These are phyloP conservation scores for Venustampulla echinocandica DNA, from an alignment of 495 filamentous ascomycete species.

Conservation along the genomic window DNA sequence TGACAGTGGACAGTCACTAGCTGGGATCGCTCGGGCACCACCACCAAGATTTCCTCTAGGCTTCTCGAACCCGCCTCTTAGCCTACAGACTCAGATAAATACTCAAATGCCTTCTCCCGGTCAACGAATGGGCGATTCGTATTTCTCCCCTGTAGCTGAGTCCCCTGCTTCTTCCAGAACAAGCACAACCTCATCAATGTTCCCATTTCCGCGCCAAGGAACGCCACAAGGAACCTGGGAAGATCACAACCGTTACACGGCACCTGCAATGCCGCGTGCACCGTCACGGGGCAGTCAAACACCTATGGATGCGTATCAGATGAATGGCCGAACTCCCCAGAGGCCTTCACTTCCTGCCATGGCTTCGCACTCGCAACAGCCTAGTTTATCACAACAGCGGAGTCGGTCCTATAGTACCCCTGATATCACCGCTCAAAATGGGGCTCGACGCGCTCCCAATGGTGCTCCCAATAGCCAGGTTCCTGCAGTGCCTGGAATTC, in stretches of 20 bases:
- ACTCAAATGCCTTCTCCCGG: slow-evolving; percentile 30
- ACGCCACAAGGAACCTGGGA: slow-evolving; percentile 53
- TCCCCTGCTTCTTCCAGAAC: slow-evolving; percentile 77
- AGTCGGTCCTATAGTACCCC: slow-evolving; percentile 56
- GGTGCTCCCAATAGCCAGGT: slow-evolving; percentile 26
- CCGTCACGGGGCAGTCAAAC: slow-evolving; percentile 69
- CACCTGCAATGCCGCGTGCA: slow-evolving; percentile 72
- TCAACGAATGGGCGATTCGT: slow-evolving; percentile 52
- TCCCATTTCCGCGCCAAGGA: slow-evolving; percentile 69
- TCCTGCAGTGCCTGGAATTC: slow-evolving; percentile 48
- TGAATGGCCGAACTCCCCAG: slow-evolving; percentile 59
- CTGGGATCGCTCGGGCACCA: slow-evolving; percentile 40
- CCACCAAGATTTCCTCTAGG: slow-evolving; percentile 62
- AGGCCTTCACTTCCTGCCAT: slow-evolving; percentile 79
- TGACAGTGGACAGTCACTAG: slow-evolving; percentile 51
- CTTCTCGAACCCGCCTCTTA: slow-evolving; percentile 49
- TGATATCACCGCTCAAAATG: slow-evolving; percentile 42
- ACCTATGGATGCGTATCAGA: slow-evolving; percentile 46
- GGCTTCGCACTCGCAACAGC: slow-evolving; percentile 36
- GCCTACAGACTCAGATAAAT: slow-evolving; percentile 61
- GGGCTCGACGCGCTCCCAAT: slow-evolving; percentile 30
- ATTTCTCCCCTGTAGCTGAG: slow-evolving; percentile 83
- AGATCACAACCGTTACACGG: slow-evolving; percentile 73
- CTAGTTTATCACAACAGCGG: slow-evolving; percentile 36
- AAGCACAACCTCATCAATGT: slow-evolving; percentile 51